Conservation (phyloP, 2,329 filamentous ascomycete species). For the Cladophialophora carrionii region DNA sequence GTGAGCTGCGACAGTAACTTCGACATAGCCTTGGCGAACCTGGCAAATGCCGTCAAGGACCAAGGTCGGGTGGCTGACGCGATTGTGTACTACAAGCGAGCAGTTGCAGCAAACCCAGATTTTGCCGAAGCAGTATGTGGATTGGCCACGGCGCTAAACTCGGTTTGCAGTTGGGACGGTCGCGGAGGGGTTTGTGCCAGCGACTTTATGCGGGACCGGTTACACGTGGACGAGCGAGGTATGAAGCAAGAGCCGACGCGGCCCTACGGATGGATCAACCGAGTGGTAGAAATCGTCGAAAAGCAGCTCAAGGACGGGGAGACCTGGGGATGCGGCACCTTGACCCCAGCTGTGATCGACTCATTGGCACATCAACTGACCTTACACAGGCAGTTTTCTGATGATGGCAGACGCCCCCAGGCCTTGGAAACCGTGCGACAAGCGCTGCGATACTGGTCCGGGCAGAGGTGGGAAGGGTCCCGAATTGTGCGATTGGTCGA, state of each 20-base stretch:
- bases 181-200: slow-evolving; percentile 82
- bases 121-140: slow-evolving; percentile 98
- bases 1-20: slow-evolving; percentile 92
- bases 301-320: slow-evolving; percentile 87
- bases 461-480: slow-evolving; percentile 83
- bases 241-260: slow-evolving; percentile 74
- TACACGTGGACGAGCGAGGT: slow-evolving; percentile 86
- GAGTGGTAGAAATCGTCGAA: slow-evolving; percentile 86
- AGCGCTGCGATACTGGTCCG: slow-evolving; percentile 64
- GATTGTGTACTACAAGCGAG: slow-evolving; percentile 86
- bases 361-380: slow-evolving; percentile 56
- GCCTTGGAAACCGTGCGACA: slow-evolving; percentile 39
- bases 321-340: slow-evolving; percentile 75
- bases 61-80: slow-evolving; percentile 90
- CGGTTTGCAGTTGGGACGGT: slow-evolving; percentile 91
- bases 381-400: slow-evolving; percentile 34
- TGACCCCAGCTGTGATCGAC: slow-evolving; percentile 59
- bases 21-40: slow-evolving; percentile 93
- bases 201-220: slow-evolving; percentile 75
- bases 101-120: slow-evolving; percentile 87
- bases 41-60: slow-evolving; percentile 97
- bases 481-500: slow-evolving; percentile 82
- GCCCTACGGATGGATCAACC: slow-evolving; percentile 80
- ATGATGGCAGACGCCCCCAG: slow-evolving; percentile 28
- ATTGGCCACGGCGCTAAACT: slow-evolving; percentile 90